Percentiles rank a stretch among this genome's conserved stretches.
These are phyloP conservation scores for Acer saccharum DNA, from an alignment of 345 rosid species.

Conservation along the genomic window DNA sequence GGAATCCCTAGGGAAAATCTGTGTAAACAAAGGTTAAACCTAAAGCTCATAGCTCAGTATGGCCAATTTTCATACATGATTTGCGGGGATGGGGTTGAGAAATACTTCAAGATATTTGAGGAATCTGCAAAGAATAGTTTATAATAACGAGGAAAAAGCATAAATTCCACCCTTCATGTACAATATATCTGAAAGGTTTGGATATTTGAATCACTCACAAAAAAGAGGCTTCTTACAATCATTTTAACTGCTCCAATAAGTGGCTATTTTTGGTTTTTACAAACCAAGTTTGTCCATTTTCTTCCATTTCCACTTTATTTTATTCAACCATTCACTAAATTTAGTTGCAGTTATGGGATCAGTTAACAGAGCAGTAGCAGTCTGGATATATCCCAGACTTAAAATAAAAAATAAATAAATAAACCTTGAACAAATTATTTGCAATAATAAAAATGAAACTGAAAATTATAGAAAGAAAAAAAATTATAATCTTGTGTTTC, in stretches of 20 bases:
- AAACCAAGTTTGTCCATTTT: too few relatives aligned
- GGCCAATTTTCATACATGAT: not conserved
- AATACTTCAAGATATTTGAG: conserved; percentile 1
- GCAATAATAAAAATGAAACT: not conserved
- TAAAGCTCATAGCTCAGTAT: not conserved
- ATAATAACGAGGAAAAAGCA: not conserved
- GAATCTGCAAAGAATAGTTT: not conserved
- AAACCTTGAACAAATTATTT: not conserved
- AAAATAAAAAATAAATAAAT: too few relatives aligned
- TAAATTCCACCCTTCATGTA: not conserved
- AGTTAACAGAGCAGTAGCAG: not conserved
- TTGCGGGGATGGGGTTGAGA: not conserved
- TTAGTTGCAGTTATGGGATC: not conserved
- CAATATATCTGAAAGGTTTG: not conserved
- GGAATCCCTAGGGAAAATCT: not conserved
- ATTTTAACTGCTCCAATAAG: not conserved
- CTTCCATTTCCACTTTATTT: too few relatives aligned
- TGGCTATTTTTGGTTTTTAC: too few relatives aligned
- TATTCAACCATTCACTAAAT: not conserved
- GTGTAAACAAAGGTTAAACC: not conserved
- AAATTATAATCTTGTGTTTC: not conserved
- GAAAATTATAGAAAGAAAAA: not conserved
- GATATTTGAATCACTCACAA: not conserved
- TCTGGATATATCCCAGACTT: not conserved
- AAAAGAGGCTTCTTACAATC: not conserved